Base-by-base conservation (phyloP, 352 stramenopile species). In the Globisporangium heterothallicum region DNA sequence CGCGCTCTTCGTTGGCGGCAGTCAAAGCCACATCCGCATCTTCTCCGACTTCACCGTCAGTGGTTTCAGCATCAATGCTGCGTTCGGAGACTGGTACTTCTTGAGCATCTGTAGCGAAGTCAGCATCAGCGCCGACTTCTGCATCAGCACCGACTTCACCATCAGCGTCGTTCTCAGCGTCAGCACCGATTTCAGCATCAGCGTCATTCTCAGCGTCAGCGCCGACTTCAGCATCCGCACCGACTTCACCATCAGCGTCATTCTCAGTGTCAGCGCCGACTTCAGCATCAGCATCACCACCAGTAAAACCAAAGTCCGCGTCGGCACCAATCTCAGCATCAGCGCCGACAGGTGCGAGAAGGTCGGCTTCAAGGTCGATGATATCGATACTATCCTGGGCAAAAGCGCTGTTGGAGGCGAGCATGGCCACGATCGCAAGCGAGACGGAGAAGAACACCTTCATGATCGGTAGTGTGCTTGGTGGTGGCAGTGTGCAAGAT, bases 371-470 rank as follows among this genome's bases (percentile, higher is more conserved):
- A 18, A 52, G 19, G 45, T 52, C 44, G 12, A 41, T 8, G 5
- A 10, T 18, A 19, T 30, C 42, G 45, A 42, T 8, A 8, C 16
- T 36, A 18, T 52, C 45, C 22, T 52, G 45, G 2, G 45, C 45
- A 7, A 22, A 51, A n/a, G 27, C 36, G 16, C 27, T 52, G 10
- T 14, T 30, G n/a, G 45, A 42, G 45, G 45, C 29, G 29, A 51
- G 44, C 30, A 52, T 26, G 2, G 45, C 45, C 27, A 52, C 21
- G 45, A 52, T 18, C 18, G 30, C 18, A 41, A 52, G 18, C 30
- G 45, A 52, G 26, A 52, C 45, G 9, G 45, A 42, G 45, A 30
- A 52, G 18, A 42, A 30, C 19, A 52, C 38, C 29, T 52, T 52
- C 45, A 52, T 52, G 3, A 2, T 8, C 16, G 30, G n/a, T n/a